These are phyloP conservation scores for Rosa hybrid DNA, from an alignment of 331 rosid species.

Conservation along the genomic window DNA sequence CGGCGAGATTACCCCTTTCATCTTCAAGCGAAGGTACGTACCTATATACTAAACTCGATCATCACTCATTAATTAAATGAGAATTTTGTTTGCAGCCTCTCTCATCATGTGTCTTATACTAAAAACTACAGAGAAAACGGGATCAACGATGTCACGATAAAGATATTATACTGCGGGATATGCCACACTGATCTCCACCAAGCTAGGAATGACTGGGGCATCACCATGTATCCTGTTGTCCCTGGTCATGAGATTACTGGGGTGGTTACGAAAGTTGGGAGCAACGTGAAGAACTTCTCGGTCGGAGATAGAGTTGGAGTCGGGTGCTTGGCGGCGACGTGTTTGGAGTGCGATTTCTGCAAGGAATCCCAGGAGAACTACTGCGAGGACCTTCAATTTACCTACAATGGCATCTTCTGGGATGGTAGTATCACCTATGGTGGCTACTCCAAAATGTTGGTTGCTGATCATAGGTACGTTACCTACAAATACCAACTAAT, in stretches of 20 bases:
- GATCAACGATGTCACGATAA: constrained; percentile 59
- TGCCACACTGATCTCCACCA: constrained; percentile 80
- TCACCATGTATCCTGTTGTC: constrained; percentile 42
- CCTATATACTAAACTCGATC: background rate
- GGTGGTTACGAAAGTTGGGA: constrained; percentile 20
- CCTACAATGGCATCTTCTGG: constrained; percentile 26
- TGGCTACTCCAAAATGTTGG: constrained; percentile 23
- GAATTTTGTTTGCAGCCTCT: background rate
- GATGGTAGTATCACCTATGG: constrained; percentile 28
- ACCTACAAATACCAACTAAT: background rate
- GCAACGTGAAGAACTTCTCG: constrained; percentile 9
- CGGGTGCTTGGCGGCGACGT: constrained; percentile 20
- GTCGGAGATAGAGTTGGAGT: constrained; percentile 28
- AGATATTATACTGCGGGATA: constrained; percentile 65
- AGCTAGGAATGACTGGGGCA: constrained; percentile 68
- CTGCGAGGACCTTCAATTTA: constrained; percentile 18
- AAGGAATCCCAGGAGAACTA: constrained; percentile 22
- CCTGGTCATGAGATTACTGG: constrained; percentile 29
- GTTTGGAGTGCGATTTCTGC: constrained; percentile 20
- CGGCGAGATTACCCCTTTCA: constrained; percentile 58
- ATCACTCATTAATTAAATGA: background rate
- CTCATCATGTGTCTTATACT: background rate
- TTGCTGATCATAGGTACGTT: constrained; percentile 17
- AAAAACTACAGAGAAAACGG: constrained; percentile 58
- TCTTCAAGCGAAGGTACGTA: constrained; percentile 53